phyloP scores from a whole-genome alignment of 1,139 yeast genomes.

The Geotrichum restrictum region DNA sequence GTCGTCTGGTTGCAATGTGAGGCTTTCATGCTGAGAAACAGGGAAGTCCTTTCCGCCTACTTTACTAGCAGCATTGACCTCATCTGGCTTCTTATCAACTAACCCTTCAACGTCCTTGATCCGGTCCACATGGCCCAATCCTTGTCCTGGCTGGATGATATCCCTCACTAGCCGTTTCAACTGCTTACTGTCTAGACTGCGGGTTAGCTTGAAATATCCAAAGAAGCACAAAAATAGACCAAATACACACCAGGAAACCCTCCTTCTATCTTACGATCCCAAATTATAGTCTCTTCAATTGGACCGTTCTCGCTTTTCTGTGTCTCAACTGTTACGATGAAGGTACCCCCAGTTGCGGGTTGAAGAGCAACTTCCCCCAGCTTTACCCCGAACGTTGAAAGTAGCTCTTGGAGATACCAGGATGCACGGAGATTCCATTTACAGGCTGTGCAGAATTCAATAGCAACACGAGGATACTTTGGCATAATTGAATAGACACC shows the following conservation, averaged over 20 bases:
- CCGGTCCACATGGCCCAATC: conserved; percentile 48
- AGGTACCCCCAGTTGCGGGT: conserved; percentile 55
- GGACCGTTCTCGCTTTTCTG: conserved; percentile 23
- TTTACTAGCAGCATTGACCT: neutral
- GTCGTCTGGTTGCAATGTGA: no score
- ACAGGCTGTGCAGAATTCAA: conserved; percentile 58
- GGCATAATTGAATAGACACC: no score
- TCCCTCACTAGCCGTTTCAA: conserved; percentile 54
- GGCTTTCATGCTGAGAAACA: no score
- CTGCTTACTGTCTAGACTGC: conserved; percentile 47
- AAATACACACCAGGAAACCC: conserved; percentile 50
- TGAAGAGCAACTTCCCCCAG: conserved; percentile 53
- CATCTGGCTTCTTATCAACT: neutral
- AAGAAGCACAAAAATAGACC: neutral
- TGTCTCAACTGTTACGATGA: conserved; percentile 41
- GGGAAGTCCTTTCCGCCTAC: neutral
- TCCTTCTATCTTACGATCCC: conserved; percentile 54
- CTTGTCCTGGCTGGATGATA: conserved; percentile 44
- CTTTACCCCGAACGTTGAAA: conserved; percentile 53
- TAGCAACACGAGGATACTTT: conserved; percentile 49
- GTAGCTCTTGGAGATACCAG: conserved; percentile 61
- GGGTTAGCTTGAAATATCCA: neutral
- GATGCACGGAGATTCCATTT: conserved; percentile 65
- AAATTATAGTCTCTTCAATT: conserved; percentile 35
- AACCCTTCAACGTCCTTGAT: conserved; percentile 2